A percentile compares a stretch with the other conserved stretches of the same genome.
These are phyloP conservation scores for Chrysochromulina parva DNA, from an alignment of 78 protist genomes.

Conservation along the genomic window DNA sequence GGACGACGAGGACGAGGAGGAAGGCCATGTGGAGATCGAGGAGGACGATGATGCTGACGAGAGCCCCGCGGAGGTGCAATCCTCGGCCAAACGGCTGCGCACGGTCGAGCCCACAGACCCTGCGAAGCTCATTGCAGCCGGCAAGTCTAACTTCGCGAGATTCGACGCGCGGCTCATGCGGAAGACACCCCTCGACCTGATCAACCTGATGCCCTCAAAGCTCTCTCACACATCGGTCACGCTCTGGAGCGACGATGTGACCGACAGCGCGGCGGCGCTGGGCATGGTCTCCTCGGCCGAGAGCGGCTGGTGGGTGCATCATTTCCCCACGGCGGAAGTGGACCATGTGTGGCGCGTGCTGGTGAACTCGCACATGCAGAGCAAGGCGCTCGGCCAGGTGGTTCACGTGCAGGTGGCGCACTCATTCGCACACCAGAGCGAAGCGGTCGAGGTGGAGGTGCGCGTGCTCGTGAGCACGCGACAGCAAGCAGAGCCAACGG, in stretches of 20 bases:
- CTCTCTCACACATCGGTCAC: background rate
- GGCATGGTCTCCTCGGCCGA: background rate
- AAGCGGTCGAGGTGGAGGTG: no score
- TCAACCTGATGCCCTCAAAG: background rate
- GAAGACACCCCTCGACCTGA: background rate
- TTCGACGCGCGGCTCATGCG: background rate
- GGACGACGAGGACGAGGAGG: no score
- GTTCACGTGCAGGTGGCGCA: background rate
- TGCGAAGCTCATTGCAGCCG: no score
- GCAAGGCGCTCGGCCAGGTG: background rate
- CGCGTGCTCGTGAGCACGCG: no score
- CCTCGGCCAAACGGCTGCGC: no score
- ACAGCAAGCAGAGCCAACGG: no score
- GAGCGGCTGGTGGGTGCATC: background rate
- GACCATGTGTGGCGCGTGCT: background rate
- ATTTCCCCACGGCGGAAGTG: background rate
- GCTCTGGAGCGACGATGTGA: background rate
- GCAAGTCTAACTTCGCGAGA: no score
- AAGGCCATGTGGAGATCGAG: no score
- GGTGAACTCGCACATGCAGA: background rate
- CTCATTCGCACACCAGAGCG: no score
- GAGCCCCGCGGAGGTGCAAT: no score
- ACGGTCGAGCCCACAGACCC: no score
- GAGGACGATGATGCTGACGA: no score
- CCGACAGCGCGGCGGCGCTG: background rate